Evolutionary conservation across 2,329 filamentous ascomycete species (phyloP), one percentile per base, ranked within the genome.

Genomic region (Parafenestella ontariensis): DNA sequence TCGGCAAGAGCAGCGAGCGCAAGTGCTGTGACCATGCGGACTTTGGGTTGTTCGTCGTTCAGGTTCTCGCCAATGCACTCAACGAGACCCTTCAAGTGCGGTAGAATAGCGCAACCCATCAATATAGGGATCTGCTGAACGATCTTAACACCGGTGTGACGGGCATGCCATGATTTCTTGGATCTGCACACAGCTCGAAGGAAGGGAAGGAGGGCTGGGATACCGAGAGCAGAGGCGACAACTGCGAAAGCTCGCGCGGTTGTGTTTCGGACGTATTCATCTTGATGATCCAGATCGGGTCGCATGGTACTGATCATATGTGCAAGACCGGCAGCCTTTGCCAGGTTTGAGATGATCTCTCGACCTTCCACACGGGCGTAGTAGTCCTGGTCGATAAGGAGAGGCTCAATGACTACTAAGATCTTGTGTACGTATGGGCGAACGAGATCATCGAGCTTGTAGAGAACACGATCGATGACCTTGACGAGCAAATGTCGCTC

Each of bases 221-320:
- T 99, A 44, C 95, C 95, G 6, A 99, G 86, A 17, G 95, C 95
- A 18, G 94, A 97, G 2, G 95, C 95, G 33, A 99, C 95, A 6
- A 99, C 95, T 23, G 95, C 95, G 72, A 99, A 99, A 1, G 95
- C 95, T 81, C 95, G 85, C 49, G 95, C 95, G 1, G 95, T 99
- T 1, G 95, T 99, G 78, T 99, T 99, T 73, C 95, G 87, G 11
- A 99, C 96, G 73, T 99, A 99, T 76, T 99, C 95, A 69, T 99
- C 95, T 23, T 96, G 91, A 69, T 99, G 95, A 68, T 99, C 95
- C 63, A 99, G 96, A 84, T 99, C 95, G 0, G 95, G 96, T 70
- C 95, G 86, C 95, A 99, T 99, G 8, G 93, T 96, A 78, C 92
- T 96, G 75, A 99, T 99, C 95, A 99, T 99, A 66, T 96, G 95